These are phyloP conservation scores for Craspedostauros australis DNA, from an alignment of 108 stramenopile species.

Conservation along the genomic window DNA sequence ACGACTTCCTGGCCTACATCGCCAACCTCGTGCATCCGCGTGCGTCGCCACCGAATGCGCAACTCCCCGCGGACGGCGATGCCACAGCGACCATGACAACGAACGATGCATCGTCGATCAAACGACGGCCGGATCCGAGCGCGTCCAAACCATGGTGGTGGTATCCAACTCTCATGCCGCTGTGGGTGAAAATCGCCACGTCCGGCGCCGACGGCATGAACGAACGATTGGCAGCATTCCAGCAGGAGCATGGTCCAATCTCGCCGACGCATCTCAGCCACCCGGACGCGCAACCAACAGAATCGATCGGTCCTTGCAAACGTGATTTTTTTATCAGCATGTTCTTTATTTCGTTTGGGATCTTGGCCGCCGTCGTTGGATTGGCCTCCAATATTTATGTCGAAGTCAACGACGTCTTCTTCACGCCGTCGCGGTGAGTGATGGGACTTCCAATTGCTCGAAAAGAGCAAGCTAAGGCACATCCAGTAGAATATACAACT, in stretches of 20 bases:
- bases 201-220: conserved; percentile 24
- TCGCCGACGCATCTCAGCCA: conserved; percentile 4
- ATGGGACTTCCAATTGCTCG: no score
- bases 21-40: not conserved
- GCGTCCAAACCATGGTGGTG: conserved; percentile 38
- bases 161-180: conserved; percentile 23
- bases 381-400: conserved; percentile 63
- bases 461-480: no score
- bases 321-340: conserved; percentile 47
- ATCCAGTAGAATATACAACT: no score
- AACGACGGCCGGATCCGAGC: not conserved
- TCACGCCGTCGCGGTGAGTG: not conserved
- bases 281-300: conserved; percentile 5
- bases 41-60: conserved; percentile 3
- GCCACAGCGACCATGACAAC: conserved; percentile 39
- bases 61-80: conserved; percentile 66
- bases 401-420: conserved; percentile 25
- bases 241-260: conserved; percentile 5
- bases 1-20: conserved; percentile 40
- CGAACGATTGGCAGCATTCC: conserved; percentile 25
- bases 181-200: conserved; percentile 28
- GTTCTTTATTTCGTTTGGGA: conserved; percentile 70
- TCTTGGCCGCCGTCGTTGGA: conserved; percentile 54
- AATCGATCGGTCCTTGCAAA: conserved; percentile 31
- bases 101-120: not conserved